phyloP scores from a whole-genome alignment of 768 basidiomycete species.

The Lentinula sp. region DNA sequence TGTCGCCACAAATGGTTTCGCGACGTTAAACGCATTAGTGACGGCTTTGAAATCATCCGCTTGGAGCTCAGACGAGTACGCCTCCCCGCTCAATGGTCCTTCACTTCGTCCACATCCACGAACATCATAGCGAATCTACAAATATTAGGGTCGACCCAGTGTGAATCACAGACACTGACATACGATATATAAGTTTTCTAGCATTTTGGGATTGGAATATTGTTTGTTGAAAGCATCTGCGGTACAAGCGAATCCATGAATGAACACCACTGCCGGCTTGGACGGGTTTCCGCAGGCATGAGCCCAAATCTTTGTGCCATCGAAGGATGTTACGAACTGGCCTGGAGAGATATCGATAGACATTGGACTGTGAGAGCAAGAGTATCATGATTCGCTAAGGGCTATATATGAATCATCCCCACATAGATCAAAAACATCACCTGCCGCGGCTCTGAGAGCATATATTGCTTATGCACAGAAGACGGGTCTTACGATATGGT shows the following conservation, averaged over 20 bases:
- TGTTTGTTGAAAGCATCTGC: constrained; percentile 10
- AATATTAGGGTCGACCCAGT: too few species aligned
- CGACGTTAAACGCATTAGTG: constrained; percentile 7
- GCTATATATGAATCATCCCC: not conserved
- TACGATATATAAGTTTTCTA: constrained; percentile 10
- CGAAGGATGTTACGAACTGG: constrained; percentile 5
- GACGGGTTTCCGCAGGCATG: constrained; percentile 13
- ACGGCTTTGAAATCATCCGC: constrained; percentile 15
- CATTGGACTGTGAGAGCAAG: not conserved
- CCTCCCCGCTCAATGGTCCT: constrained; percentile 9
- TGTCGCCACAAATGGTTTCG: constrained; percentile 13
- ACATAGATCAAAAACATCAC: not conserved
- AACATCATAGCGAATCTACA: constrained; percentile 18
- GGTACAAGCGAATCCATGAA: constrained; percentile 11
- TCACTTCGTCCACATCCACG: constrained; percentile 15
- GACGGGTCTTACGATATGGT: not conserved
- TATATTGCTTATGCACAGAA: not conserved
- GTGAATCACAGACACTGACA: not conserved
- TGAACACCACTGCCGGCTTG: constrained; percentile 16
- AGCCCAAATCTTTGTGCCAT: constrained; percentile 16
- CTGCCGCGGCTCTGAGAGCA: not conserved
- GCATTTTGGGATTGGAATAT: constrained; percentile 4
- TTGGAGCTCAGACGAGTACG: constrained; percentile 9
- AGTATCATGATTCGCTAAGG: not conserved
- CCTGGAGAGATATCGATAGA: constrained; percentile 4